Evolutionary conservation across 2,329 filamentous ascomycete species (phyloP), one percentile per base, ranked within the genome.

Genomic region (Fonsecaea multimorphosa): DNA sequence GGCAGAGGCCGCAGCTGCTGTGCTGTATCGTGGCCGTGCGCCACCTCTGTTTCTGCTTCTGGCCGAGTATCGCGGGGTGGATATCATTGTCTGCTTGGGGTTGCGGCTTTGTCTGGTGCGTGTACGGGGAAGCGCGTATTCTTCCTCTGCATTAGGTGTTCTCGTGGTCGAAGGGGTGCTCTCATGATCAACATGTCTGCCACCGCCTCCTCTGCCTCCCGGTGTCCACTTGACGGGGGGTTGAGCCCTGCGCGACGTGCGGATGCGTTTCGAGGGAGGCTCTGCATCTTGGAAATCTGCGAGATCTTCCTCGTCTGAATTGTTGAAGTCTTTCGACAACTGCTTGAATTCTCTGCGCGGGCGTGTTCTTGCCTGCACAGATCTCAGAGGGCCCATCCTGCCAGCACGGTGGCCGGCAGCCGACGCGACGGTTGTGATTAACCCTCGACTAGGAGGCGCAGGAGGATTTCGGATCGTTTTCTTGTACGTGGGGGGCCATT

Each of bases 141-240:
- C 73, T 80, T 78, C 73, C 84, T 82, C 49, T 84, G 84, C 49
- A 84, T 85, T 69, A 90, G 87, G 66, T 84, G 64, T 65, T 38
- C 64, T 40, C 32, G 63, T 54, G 22, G n/a, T 53, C 38, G 58
- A 56, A 46, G 65, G 56, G 49, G 65, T 59, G 9, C 38, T 54
- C 52, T 92, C 87, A 63, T 89, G 84, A 72, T 96, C 91, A 38
- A 95, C 83, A 77, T 93, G 96, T 75, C 93, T 84, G 22, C 93
- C 92, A 64, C 93, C 92, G 53, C 93, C 93, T 44, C 92, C 92
- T 64, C 92, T 90, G 2, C 92, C 93, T 55, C 93, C 93, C 36
- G 94, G 92, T 55, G 96, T 86, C 71, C 70, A 71, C 58, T 65
- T 68, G 12, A 62, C 60, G 16, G 67, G 53, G 19, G 56, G 49